A percentile compares a stretch with the other conserved stretches of the same genome.
phyloP scores from a whole-genome alignment of 1,284 basidiomycete genomes.

The Ganoderma boninense region DNA sequence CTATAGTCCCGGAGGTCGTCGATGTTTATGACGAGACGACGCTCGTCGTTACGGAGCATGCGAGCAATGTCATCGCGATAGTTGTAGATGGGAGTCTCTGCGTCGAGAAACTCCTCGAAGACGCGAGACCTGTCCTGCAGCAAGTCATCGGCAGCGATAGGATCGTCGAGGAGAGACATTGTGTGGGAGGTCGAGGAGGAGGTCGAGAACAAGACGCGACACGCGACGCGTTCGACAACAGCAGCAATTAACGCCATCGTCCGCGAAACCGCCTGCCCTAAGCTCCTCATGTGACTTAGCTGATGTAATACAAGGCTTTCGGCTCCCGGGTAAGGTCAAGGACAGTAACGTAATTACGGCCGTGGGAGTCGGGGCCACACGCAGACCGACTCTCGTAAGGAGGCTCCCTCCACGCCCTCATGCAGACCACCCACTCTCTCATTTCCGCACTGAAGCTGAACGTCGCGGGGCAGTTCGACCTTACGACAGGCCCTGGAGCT shows the following conservation, averaged over 20 bases:
- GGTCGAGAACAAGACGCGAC: constrained; percentile 22
- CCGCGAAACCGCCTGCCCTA: constrained; percentile 44
- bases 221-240: constrained; percentile 20
- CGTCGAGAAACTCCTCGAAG: constrained; percentile 90
- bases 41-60: constrained; percentile 87
- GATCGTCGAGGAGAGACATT: constrained; percentile 72
- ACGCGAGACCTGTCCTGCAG: constrained; percentile 79
- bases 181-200: constrained; percentile 36
- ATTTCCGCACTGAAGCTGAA: neutral
- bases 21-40: constrained; percentile 94
- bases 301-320: neutral
- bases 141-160: constrained; percentile 72
- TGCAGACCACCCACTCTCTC: neutral
- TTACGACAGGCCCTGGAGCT: neutral
- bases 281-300: constrained; percentile 25
- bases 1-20: constrained; percentile 97
- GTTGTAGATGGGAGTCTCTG: constrained; percentile 79
- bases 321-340: neutral
- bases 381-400: neutral
- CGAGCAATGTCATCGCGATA: constrained; percentile 89
- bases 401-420: neutral
- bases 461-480: neutral
- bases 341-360: neutral
- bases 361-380: neutral
- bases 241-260: constrained; percentile 31